Percentiles rank a stretch among this genome's conserved stretches.
Evolutionary conservation across 148 eudicot genomes (phyloP).

Genomic region (Euryodendron excelsum): DNA sequence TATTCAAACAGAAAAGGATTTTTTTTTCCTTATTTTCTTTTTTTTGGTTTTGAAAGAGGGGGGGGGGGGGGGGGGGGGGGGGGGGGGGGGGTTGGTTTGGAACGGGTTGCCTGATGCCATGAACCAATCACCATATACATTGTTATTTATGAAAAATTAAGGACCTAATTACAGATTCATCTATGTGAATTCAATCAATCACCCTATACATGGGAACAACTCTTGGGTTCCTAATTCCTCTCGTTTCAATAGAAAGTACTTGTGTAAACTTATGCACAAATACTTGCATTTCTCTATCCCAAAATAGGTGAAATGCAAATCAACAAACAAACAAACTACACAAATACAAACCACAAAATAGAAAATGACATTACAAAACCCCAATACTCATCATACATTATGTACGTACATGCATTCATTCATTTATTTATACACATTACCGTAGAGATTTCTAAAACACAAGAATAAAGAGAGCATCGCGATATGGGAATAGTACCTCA

Average conservation of each 20-base stretch:
- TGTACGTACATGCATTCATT: too few relatives aligned
- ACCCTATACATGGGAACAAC: not conserved
- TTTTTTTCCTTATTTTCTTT: too few relatives aligned
- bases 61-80: too few relatives aligned
- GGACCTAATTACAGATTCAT: not conserved
- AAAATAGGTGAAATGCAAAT: not conserved
- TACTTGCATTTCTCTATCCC: not conserved
- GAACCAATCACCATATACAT: not conserved
- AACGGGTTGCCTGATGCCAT: too few relatives aligned
- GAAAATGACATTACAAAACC: not conserved
- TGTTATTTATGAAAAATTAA: too few relatives aligned
- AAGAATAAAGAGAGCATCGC: not conserved
- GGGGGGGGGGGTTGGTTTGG: too few relatives aligned
- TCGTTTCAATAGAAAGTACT: not conserved
- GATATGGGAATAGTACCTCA: slow-evolving; percentile 36
- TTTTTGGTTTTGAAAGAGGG: too few relatives aligned
- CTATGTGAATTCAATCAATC: not conserved
- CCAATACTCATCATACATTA: not conserved
- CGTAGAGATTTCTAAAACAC: too few relatives aligned
- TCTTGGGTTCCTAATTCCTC: not conserved
- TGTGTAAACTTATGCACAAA: not conserved
- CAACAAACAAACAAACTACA: not conserved
- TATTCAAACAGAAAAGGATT: too few relatives aligned
- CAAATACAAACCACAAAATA: not conserved
- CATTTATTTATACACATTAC: too few relatives aligned